Evolutionary conservation across 495 filamentous ascomycete species (phyloP).

Genomic region (Penicillium herquei): DNA sequence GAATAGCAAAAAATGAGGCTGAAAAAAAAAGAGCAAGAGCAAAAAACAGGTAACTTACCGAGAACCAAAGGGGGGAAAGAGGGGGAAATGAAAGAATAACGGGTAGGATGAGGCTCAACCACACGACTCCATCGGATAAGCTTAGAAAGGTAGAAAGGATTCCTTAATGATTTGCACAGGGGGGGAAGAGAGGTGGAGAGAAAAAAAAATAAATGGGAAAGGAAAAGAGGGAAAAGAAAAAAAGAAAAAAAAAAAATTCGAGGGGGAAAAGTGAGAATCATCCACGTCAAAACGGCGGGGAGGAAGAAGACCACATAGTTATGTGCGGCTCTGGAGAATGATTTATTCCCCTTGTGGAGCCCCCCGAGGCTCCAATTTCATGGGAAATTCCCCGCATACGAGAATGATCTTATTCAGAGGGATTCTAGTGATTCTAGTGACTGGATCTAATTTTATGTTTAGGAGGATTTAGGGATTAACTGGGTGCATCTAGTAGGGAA

Average conservation of each 20-base stretch:
- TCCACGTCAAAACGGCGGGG: neutral
- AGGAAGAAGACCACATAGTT: neutral
- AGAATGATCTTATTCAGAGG: neutral
- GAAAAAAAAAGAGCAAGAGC: neutral
- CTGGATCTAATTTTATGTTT: neutral
- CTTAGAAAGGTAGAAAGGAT: neutral
- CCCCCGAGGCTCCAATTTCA: neutral
- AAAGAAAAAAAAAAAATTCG: neutral
- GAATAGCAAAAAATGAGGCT: constrained; percentile 1
- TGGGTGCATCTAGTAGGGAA: neutral
- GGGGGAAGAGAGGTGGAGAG: neutral
- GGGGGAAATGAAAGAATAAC: neutral
- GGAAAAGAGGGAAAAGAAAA: constrained; percentile 4
- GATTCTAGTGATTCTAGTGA: neutral
- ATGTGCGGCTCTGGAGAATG: neutral
- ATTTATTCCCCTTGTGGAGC: neutral
- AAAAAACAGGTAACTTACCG: constrained; percentile 1
- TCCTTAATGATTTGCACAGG: neutral
- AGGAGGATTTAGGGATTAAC: neutral
- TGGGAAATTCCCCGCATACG: neutral
- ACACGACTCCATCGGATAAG: neutral
- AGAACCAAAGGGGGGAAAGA: constrained; percentile 1
- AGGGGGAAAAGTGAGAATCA: neutral
- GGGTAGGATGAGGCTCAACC: constrained; percentile 6
- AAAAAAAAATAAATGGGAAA: constrained; percentile 2